A percentile compares a stretch with the other conserved stretches of the same genome.
Conservation (phyloP, 2,329 filamentous ascomycete genomes). For the Proliferodiscus dingleyae region DNA sequence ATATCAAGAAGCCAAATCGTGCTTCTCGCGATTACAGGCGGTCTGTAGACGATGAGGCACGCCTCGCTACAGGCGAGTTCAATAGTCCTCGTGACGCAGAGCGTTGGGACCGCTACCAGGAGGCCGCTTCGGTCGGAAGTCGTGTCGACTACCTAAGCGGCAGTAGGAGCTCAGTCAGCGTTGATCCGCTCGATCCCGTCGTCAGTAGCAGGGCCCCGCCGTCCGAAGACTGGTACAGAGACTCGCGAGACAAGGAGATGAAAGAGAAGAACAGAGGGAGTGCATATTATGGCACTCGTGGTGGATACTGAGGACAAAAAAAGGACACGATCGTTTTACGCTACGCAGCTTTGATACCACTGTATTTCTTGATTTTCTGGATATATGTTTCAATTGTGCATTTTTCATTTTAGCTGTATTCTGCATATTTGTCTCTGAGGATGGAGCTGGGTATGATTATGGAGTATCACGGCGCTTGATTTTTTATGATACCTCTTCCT, state of each 20-base stretch:
- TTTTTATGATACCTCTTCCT: too few species aligned
- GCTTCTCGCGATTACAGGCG: slow-evolving; percentile 20
- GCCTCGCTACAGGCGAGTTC: slow-evolving; percentile 20
- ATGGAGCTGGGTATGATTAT: neutral
- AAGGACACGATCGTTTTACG: neutral
- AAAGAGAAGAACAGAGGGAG: slow-evolving; percentile 2
- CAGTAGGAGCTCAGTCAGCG: neutral
- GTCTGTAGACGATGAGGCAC: slow-evolving; percentile 20
- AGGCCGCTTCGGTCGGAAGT: slow-evolving; percentile 1
- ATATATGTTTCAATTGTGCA: neutral
- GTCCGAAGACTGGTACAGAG: slow-evolving; percentile 13
- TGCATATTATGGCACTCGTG: slow-evolving; percentile 12
- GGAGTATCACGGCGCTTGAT: too few species aligned
- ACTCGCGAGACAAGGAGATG: neutral
- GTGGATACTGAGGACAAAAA: slow-evolving; percentile 4
- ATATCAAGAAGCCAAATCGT: slow-evolving; percentile 13
- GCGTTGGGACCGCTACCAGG: slow-evolving; percentile 26
- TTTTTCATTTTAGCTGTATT: neutral
- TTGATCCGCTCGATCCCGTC: neutral
- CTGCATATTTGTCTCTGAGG: neutral
- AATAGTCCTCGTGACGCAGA: slow-evolving; percentile 29
- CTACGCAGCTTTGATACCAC: too few species aligned
- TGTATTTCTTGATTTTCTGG: slow-evolving; percentile 2
- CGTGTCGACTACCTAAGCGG: neutral
- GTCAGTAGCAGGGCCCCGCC: neutral